Percentiles rank a stretch among this genome's conserved stretches.
These are phyloP conservation scores for Madurella fahalii DNA, from an alignment of 2,329 filamentous ascomycete genomes.

Conservation along the genomic window DNA sequence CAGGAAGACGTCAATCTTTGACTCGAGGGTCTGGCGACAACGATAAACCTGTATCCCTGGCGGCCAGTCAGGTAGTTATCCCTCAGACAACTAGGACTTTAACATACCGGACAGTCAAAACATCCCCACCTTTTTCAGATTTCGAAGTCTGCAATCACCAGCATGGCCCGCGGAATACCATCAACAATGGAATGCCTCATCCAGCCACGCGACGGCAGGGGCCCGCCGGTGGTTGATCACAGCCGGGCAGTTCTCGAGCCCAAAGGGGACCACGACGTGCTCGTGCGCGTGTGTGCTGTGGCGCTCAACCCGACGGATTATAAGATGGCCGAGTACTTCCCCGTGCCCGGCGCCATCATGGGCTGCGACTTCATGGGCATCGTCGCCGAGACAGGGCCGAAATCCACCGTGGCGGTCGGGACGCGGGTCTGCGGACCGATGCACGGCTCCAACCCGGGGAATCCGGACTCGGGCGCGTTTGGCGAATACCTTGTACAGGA, in stretches of 20 bases:
- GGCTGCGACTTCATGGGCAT: slow-evolving; percentile 37
- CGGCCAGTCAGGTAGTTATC: too few relatives aligned
- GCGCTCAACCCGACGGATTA: slow-evolving; percentile 36
- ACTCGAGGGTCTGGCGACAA: too few relatives aligned
- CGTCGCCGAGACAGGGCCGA: slow-evolving; percentile 24
- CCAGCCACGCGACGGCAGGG: neutral
- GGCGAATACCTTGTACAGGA: neutral
- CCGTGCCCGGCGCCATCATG: slow-evolving; percentile 28
- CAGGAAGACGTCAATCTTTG: too few relatives aligned
- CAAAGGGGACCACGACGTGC: neutral
- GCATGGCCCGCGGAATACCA: neutral
- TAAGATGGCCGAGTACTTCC: slow-evolving; percentile 31
- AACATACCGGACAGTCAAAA: too few relatives aligned
- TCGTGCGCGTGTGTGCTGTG: slow-evolving; percentile 21
- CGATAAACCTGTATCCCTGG: too few relatives aligned
- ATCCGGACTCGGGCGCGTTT: neutral
- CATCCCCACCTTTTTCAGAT: too few relatives aligned
- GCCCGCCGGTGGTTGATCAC: neutral
- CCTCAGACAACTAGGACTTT: too few relatives aligned
- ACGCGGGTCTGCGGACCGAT: neutral
- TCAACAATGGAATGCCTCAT: neutral
- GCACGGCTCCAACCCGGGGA: neutral
- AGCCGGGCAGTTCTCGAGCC: neutral
- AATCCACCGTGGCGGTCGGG: neutral
- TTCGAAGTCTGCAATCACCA: neutral